phyloP scores from a whole-genome alignment of 768 basidiomycete genomes.

The Suillus subluteus region DNA sequence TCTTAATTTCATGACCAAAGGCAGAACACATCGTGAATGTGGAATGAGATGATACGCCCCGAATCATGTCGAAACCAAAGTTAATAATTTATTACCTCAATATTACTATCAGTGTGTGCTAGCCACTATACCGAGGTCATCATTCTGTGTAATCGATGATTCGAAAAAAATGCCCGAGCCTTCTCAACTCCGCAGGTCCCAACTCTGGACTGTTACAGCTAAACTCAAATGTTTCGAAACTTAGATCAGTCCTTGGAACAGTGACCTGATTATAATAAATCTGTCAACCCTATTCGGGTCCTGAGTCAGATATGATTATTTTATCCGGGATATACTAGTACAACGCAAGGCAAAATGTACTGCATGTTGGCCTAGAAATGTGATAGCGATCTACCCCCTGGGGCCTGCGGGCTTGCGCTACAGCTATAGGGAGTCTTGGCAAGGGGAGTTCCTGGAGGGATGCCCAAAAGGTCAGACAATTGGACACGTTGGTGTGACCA shows the following conservation, averaged over 20 bases:
- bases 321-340: no score
- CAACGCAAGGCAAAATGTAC: background rate
- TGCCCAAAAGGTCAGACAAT: background rate
- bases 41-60: background rate
- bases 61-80: background rate
- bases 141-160: background rate
- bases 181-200: conserved; percentile 1
- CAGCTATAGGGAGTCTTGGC: background rate
- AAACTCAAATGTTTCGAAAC: conserved; percentile 9
- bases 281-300: background rate
- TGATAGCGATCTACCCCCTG: background rate
- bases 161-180: background rate
- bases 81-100: background rate
- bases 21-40: background rate
- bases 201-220: background rate
- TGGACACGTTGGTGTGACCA: background rate
- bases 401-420: background rate
- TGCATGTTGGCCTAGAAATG: background rate
- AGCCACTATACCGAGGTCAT: background rate
- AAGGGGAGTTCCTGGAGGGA: background rate
- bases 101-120: background rate
- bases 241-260: background rate
- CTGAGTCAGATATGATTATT: background rate
- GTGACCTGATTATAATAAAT: background rate
- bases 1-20: background rate